Base-by-base conservation (phyloP, 75 land plant species). In the Selaginella tamariscina region DNA sequence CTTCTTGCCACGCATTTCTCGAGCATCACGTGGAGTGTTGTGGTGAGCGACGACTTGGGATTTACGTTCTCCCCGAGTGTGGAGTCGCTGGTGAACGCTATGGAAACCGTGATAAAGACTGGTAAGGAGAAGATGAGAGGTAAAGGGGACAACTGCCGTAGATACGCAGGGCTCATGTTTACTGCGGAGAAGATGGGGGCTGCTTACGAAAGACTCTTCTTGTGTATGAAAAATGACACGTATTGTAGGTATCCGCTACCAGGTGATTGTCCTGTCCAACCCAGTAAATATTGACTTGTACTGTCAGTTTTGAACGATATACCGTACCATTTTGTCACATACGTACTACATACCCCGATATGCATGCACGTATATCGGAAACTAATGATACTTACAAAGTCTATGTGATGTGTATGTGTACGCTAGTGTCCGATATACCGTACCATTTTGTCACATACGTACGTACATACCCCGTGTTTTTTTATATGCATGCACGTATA, bases 51-150 rank as follows among this genome's bases (percentile, higher is more conserved):
- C 23, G 88, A 83, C 73, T 72, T 77, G 30, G 88, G 91, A 27
- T 75, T 72, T 79, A 82, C 76, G 75, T 85, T 88, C 74, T 56
- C 85, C n/a, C 91, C 91, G 8, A 88, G 82, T 54, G 88, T 79
- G 55, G 83, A 67, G 65, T 72, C 89, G 1, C 32, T 83, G 72
- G 9, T 66, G 26, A 74, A 73, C 63, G 72, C 74, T 2, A 2
- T 86, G 63, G 78, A 82, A 29, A 1, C 9, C 74, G 89, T 65
- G 30, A 77, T 78, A 1, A 33, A 0, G 31, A 82, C 81, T 39
- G 89, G 86, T 5, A 8, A 65, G 18, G 54, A 9, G 21, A 65
- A 78, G 77, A 26, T 83, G 21, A 70, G 59, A 15, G 57, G 70
- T 39, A 76, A 81, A 66, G 89, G 89, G 56, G 70, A 64, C 64